A percentile compares a stretch with the other conserved stretches of the same genome.
phyloP scores from a whole-genome alignment of 129 eudicot species.

The Kitagawia praeruptora region DNA sequence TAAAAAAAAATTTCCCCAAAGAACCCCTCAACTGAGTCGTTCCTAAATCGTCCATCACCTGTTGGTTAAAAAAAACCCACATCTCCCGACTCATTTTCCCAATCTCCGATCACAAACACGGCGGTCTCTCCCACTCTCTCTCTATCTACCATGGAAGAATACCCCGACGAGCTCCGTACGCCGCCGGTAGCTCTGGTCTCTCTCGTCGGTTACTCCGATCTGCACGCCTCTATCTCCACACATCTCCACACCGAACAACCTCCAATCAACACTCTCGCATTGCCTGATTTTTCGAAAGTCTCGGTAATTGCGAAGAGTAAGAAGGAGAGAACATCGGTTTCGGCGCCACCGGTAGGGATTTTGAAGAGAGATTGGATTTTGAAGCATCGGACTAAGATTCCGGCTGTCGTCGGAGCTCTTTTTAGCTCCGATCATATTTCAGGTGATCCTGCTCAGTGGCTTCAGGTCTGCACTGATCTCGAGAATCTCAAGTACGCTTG shows the following conservation, averaged over 20 bases:
- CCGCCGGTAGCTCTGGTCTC: slow-evolving; percentile 81
- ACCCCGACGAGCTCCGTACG: slow-evolving; percentile 80
- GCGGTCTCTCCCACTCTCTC: too few species aligned
- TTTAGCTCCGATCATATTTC: slow-evolving; percentile 50
- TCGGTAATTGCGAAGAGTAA: slow-evolving; percentile 34
- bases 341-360: slow-evolving; percentile 30
- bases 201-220: slow-evolving; percentile 60
- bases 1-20: too few species aligned
- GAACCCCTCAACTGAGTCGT: background rate
- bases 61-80: background rate
- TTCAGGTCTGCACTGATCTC: slow-evolving; percentile 73
- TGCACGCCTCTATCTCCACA: slow-evolving; percentile 68
- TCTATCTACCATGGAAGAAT: slow-evolving; percentile 57
- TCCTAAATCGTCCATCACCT: background rate
- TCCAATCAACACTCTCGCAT: slow-evolving; percentile 87
- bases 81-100: too few species aligned
- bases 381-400: slow-evolving; percentile 86
- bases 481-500: slow-evolving; percentile 69
- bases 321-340: slow-evolving; percentile 25
- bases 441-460: slow-evolving; percentile 80
- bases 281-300: slow-evolving; percentile 90
- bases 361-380: slow-evolving; percentile 74
- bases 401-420: slow-evolving; percentile 71
- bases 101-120: too few species aligned
- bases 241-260: slow-evolving; percentile 84